Base-by-base conservation (phyloP, 192 early-diverging fungal species). In the Spizellomyces punctatus region DNA sequence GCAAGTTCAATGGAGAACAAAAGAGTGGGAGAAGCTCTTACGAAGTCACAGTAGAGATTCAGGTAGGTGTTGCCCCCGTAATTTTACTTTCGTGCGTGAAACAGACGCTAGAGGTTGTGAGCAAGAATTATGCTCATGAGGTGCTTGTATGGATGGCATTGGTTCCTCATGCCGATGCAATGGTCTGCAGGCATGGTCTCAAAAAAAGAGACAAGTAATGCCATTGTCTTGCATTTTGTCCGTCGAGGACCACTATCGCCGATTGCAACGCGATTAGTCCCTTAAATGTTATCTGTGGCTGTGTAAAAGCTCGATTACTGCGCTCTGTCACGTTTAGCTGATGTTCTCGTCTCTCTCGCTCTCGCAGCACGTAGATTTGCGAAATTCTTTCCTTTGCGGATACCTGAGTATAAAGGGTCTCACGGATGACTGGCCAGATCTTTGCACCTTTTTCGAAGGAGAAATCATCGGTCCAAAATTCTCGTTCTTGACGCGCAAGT, bases 381-480 rank as follows among this genome's bases (percentile, higher is more conserved):
- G 79, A 41, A 82, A 85, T 50, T 92, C 90, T 8, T 90, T 84
- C 46, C 67, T 94, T 14, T 90, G 91, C 71, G 94, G 92, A 43
- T 94, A 92, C 65, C 81, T 95, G n/a, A 86, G 86, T 69, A 95
- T 95, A 58, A 83, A 91, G 60, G 91, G 91, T 8, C 76, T 95
- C 21, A 95, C 94, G 12, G 84, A 86, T 43, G 90, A 92, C 56
- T 92, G 85, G 79, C 92, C 93, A 47, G 86, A 91, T 63, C 70
- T 95, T 58, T 91, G 90, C 65, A 95, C 93, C 7, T 95, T 90
- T 69, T 95, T 95, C 77, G 92, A 93, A 66, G 91, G 88, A n/a
- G 93, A 95, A 71, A 90, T 95, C 54, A 91, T 95, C 64, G 94
- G 92, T 1, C 83, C 84, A 10, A 82, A 89, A 63, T 78, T 93